phyloP scores from a whole-genome alignment of 768 basidiomycete species.

The Lactifluus subvellereus region DNA sequence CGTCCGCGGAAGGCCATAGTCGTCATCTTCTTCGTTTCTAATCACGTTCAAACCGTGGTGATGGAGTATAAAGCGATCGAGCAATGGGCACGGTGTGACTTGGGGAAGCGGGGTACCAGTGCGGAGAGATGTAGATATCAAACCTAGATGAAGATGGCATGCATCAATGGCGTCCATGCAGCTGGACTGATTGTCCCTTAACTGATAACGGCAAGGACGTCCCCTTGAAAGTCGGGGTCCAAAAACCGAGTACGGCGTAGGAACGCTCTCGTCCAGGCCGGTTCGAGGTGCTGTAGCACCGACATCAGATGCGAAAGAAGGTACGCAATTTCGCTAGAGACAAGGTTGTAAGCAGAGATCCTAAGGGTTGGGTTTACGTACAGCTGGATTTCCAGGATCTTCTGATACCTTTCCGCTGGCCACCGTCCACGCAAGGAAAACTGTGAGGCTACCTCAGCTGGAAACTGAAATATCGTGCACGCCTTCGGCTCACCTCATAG shows the following conservation, averaged over 20 bases:
- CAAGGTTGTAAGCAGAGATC: conserved; percentile 10
- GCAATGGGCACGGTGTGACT: conserved; percentile 72
- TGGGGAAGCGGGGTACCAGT: conserved; percentile 76
- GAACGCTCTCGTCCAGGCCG: conserved; percentile 72
- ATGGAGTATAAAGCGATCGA: conserved; percentile 41
- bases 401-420: conserved; percentile 75
- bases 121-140: conserved; percentile 71
- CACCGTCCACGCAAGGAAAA: conserved; percentile 72
- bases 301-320: conserved; percentile 70
- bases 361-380: conserved; percentile 30
- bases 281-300: conserved; percentile 64
- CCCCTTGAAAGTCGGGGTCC: conserved; percentile 79
- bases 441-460: conserved; percentile 33
- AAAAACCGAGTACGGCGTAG: conserved; percentile 67
- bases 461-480: neutral
- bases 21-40: conserved; percentile 64
- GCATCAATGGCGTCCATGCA: neutral
- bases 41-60: conserved; percentile 62
- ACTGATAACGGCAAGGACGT: conserved; percentile 79
- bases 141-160: conserved; percentile 37
- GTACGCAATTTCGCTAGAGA: conserved; percentile 56
- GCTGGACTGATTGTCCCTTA: conserved; percentile 25
- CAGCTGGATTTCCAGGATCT: conserved; percentile 62
- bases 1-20: conserved; percentile 64
- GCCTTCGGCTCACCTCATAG: conserved; percentile 49